These are phyloP conservation scores for Tephrocybe rancida DNA, from an alignment of 768 basidiomycete species.

Conservation along the genomic window DNA sequence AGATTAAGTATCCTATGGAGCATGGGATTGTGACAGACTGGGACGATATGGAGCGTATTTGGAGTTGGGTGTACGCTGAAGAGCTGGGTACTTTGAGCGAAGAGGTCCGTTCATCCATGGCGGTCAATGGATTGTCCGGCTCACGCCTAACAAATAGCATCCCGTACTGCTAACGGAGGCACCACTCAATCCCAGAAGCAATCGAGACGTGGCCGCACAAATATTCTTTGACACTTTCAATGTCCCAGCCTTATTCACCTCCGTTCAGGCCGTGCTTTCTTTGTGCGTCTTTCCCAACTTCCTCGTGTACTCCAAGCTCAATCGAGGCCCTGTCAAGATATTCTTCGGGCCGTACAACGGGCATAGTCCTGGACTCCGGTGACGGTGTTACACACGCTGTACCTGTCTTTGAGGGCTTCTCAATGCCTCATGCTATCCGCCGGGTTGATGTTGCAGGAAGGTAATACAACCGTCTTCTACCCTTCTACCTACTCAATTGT, in stretches of 20 bases:
- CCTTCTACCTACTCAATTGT: constrained; percentile 16
- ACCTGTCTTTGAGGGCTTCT: constrained; percentile 98
- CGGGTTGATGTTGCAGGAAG: constrained; percentile 96
- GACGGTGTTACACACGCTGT: constrained; percentile 99
- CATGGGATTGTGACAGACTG: constrained; percentile 99
- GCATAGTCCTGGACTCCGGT: constrained; percentile 98
- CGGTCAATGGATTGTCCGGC: constrained; percentile 13
- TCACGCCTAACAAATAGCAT: constrained; percentile 61
- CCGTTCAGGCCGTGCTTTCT: constrained; percentile 95
- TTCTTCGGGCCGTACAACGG: constrained; percentile 96
- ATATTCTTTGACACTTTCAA: constrained; percentile 99
- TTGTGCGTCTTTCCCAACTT: constrained; percentile 59
- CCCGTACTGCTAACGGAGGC: constrained; percentile 97
- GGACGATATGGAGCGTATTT: constrained; percentile 99
- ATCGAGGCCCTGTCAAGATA: constrained; percentile 59
- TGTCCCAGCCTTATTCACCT: constrained; percentile 95
- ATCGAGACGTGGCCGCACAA: constrained; percentile 95
- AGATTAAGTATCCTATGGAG: constrained; percentile 99
- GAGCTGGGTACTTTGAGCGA: constrained; percentile 95
- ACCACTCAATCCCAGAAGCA: constrained; percentile 93
- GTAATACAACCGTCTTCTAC: constrained; percentile 40
- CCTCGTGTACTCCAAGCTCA: constrained; percentile 9
- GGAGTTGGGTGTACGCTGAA: constrained; percentile 97
- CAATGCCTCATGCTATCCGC: constrained; percentile 97
- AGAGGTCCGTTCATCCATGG: constrained; percentile 64